Evolutionary conservation across 2,329 filamentous ascomycete species (phyloP).

Genomic region (Sporothrix protearum): DNA sequence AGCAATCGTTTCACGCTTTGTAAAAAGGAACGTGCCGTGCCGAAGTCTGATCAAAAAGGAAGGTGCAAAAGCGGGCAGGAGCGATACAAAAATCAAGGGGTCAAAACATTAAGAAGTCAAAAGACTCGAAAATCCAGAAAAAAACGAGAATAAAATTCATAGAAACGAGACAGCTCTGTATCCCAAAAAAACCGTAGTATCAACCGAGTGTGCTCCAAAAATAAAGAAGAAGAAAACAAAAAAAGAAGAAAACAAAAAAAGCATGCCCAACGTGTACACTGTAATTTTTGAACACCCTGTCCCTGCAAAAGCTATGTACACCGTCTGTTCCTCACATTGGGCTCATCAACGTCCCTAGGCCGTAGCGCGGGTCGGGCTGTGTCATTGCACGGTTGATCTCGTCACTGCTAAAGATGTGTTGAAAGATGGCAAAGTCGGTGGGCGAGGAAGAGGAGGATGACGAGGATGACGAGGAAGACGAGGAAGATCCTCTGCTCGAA

Average conservation of each 20-base stretch:
- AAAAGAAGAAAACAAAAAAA: not conserved
- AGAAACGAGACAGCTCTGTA: not conserved
- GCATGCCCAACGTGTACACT: not conserved
- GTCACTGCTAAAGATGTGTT: conserved; percentile 47
- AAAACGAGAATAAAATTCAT: too few species aligned
- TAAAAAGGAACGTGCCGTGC: not conserved
- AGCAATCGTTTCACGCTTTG: not conserved
- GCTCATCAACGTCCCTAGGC: conserved; percentile 50
- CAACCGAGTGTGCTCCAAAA: not conserved
- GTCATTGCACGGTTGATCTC: conserved; percentile 51
- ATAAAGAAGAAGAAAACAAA: not conserved
- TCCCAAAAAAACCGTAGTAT: not conserved
- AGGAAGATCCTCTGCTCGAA: conserved; percentile 24
- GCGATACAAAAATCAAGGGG: not conserved
- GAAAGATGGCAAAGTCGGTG: conserved; percentile 53
- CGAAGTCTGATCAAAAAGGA: not conserved
- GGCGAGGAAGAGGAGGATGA: conserved; percentile 28
- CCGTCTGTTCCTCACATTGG: conserved; percentile 23
- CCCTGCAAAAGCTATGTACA: not conserved
- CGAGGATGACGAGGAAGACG: conserved; percentile 32
- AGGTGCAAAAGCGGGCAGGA: not conserved
- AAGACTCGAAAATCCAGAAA: not conserved
- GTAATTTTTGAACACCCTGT: not conserved
- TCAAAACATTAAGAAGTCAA: not conserved
- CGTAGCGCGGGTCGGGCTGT: conserved; percentile 53